These are phyloP conservation scores for Haplosporangium sp. DNA, from an alignment of 371 early-diverging fungal genomes.

Conservation along the genomic window DNA sequence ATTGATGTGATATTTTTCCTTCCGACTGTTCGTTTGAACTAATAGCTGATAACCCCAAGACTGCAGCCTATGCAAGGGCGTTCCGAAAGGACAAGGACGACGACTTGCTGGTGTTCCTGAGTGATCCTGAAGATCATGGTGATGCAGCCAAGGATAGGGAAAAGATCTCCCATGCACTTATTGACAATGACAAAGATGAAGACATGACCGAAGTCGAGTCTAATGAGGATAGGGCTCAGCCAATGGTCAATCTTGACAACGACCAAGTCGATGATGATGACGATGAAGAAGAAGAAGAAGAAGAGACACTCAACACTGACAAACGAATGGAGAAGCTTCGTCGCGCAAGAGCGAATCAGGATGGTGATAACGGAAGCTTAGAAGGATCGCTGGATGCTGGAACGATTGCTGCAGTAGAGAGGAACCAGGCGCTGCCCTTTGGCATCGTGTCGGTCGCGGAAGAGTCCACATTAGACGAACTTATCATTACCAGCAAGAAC, in stretches of 20 bases:
- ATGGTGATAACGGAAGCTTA: background rate
- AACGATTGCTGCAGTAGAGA: slow-evolving; percentile 8
- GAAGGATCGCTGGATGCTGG: slow-evolving; percentile 3
- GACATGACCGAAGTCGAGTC: slow-evolving; percentile 7
- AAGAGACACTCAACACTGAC: slow-evolving; percentile 31
- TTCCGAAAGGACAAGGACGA: slow-evolving; percentile 44
- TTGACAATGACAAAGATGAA: slow-evolving; percentile 6
- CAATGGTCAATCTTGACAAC: too few species aligned
- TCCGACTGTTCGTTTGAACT: background rate
- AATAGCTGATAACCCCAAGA: slow-evolving; percentile 40
- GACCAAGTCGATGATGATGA: slow-evolving; percentile 1
- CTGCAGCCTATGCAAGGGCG: slow-evolving; percentile 47
- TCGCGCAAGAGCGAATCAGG: slow-evolving; percentile 6
- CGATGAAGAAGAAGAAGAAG: slow-evolving; percentile 33
- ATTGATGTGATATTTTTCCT: background rate
- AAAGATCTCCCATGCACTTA: too few species aligned
- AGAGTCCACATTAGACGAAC: too few species aligned
- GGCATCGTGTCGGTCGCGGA: too few species aligned
- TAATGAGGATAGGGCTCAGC: slow-evolving; percentile 1
- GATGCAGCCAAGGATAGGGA: slow-evolving; percentile 16
- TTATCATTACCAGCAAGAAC: too few species aligned
- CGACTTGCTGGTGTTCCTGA: slow-evolving; percentile 42
- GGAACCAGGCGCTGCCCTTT: slow-evolving; percentile 22
- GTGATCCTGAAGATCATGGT: slow-evolving; percentile 36
- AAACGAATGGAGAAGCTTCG: slow-evolving; percentile 27